A percentile compares a stretch with the other conserved stretches of the same genome.
Evolutionary conservation across 2,329 filamentous ascomycete species (phyloP).

Genomic region (Fonsecaea erecta): DNA sequence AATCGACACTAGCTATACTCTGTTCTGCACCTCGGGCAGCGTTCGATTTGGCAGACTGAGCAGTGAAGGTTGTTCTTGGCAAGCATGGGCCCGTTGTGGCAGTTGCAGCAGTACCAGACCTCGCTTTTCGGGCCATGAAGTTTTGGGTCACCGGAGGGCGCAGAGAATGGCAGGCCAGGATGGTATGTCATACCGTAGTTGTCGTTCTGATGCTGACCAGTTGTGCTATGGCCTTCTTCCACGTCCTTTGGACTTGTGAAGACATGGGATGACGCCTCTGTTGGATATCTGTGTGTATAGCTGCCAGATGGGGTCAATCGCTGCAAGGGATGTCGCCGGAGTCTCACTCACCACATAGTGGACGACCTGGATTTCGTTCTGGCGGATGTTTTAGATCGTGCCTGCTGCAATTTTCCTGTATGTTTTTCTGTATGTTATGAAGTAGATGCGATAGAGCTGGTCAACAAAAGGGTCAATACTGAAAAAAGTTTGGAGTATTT

Average conservation of each 20-base stretch:
- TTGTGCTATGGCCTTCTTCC: background rate
- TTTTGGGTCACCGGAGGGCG: background rate
- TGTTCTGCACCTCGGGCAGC: background rate
- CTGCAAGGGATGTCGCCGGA: background rate
- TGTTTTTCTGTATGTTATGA: too few relatives aligned
- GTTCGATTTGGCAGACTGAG: background rate
- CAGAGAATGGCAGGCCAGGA: background rate
- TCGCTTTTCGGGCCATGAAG: background rate
- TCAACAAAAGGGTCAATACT: background rate
- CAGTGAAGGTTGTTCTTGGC: background rate
- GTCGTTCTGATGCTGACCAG: background rate
- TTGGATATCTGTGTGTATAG: background rate
- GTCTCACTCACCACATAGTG: background rate
- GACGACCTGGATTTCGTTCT: background rate
- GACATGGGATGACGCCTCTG: background rate
- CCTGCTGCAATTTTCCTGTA: background rate
- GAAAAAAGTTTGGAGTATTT: background rate
- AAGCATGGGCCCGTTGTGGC: background rate
- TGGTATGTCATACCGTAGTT: background rate
- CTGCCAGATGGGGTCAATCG: background rate
- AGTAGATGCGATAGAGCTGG: background rate
- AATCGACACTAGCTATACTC: background rate
- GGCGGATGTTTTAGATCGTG: background rate
- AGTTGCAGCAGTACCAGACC: conserved; percentile 3
- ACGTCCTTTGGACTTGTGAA: background rate